Percentiles rank a stretch among this genome's conserved stretches.
phyloP scores from a whole-genome alignment of 805 yeast species.

The Geotrichum ghanense region DNA sequence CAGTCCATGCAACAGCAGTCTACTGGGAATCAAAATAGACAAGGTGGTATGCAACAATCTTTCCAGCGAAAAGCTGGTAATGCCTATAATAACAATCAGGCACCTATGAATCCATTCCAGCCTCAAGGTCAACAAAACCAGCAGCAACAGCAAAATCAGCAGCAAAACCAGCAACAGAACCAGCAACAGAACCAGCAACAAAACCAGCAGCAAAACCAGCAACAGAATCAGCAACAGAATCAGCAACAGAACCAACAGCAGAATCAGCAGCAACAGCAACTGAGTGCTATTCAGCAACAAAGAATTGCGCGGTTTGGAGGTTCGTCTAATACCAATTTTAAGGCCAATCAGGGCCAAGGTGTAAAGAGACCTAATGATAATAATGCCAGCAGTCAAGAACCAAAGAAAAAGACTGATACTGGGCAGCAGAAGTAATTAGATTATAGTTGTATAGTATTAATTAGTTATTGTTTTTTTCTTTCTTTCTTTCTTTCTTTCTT shows the following conservation, averaged over 20 bases:
- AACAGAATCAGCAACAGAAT: not conserved
- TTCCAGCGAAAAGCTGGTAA: no score
- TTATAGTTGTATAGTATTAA: no score
- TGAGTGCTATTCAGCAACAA: slow-evolving; percentile 2
- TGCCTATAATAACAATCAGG: no score
- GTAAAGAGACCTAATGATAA: not conserved
- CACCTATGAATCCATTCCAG: no score
- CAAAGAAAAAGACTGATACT: slow-evolving; percentile 2
- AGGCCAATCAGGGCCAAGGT: not conserved
- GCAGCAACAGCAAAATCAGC: not conserved
- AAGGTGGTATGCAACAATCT: no score
- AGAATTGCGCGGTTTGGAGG: not conserved
- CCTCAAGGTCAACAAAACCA: not conserved
- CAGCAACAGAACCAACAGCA: not conserved
- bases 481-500: no score
- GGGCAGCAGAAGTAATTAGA: no score
- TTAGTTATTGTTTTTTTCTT: no score
- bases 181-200: not conserved
- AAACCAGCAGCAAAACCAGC: not conserved
- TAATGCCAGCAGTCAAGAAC: not conserved
- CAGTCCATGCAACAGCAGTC: not conserved
- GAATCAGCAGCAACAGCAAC: not conserved
- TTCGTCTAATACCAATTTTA: not conserved
- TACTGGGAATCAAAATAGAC: no score
- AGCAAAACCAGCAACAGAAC: not conserved